Base-by-base conservation (phyloP, 176 grass and related monocot genomes). In the Ananas comosus region DNA sequence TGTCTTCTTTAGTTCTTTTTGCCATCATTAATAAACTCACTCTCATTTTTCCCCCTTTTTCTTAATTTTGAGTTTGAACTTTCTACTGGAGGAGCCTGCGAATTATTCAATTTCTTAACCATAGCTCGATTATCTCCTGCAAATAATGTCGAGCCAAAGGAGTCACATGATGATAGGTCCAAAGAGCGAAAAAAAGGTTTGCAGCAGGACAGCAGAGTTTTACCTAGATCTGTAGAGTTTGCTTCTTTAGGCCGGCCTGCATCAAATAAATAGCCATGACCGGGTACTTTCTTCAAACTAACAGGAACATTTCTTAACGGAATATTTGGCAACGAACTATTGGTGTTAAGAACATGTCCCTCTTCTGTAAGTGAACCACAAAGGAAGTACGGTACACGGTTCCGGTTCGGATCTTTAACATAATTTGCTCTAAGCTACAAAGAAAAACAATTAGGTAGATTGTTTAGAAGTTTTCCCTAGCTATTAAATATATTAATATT, bases 291-390 rank as follows among this genome's bases (percentile, higher is more conserved):
- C 75, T 83, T 87, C 53, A 76, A 50, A 54, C 50, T 51, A 50
- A 87, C 53, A 73, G 93, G 93, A 85, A 97, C 68, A 64, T 92
- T 76, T 70, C 64, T 21, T 81, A 92, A 66, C 61, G 85, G 85
- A 68, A 50, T 68, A 47, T 67, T 79, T 74, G 53, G 50, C 67
- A 71, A 79, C 65, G 72, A 49, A 56, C 23, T 75, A 74, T 79
- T 63, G 70, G 92, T 80, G 65, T 83, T 82, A 70, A 92, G 78
- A 65, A 53, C 13, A 70, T 65, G 28, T 78, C 75, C 80, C 17
- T 82, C 72, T 65, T 88, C 84, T 78, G 79, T 79, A 53, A 97
- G 72, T 77, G 84, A 83, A 74, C 88, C 89, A 65, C 86, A 92
- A 68, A 90, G 87, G 70, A 97, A 90, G 78, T 86, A 88, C 29